Evolutionary conservation across 352 stramenopile genomes (phyloP), one percentile per base, ranked within the genome.

Genomic region (Globisporangium uncinulatum): DNA sequence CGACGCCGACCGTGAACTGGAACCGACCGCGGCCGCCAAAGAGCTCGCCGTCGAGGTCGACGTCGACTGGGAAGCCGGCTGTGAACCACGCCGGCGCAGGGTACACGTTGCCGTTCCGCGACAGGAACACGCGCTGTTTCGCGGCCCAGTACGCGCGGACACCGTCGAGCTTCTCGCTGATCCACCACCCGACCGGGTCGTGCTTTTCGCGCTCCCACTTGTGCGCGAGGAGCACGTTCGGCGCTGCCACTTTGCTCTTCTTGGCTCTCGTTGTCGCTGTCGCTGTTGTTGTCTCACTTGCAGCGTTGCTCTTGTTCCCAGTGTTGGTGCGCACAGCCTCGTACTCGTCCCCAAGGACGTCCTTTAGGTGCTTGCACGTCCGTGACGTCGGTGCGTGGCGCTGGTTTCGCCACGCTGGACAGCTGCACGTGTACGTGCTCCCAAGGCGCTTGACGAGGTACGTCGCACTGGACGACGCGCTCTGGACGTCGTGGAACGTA

Each of bases 141-240:
- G 73, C 76, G 56, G 86, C 61, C 79, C 80, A 87, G 56, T 67
- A 86, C 15, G 77, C 79, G 15, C 82, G 79, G 31, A 92, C 73
- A 17, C 82, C 82, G 45, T 92, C 82, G 24, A 92, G 57, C 57
- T 92, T 92, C 55, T 92, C 82, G 47, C 75, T 88, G 46, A 92
- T 83, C 73, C 74, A 87, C 82, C 82, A 92, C 29, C 59, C 58
- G 2, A 74, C 62, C 0, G 76, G 73, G 48, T 87, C 60, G 48
- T 90, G 52, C 59, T 84, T 86, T 39, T 79, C 61, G 3, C 71
- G 72, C 17, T 92, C 78, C 71, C 75, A 89, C 61, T 87, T 89
- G 51, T 86, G 76, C 17, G 77, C 76, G 29, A 88, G 57, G 43
- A 89, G 66, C 3, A 87, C 69, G 20, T 81, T 75, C 2, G 74